A percentile compares a stretch with the other conserved stretches of the same genome.
These are phyloP conservation scores for Leishmania major DNA, from an alignment of 208 protist genomes.

Conservation along the genomic window DNA sequence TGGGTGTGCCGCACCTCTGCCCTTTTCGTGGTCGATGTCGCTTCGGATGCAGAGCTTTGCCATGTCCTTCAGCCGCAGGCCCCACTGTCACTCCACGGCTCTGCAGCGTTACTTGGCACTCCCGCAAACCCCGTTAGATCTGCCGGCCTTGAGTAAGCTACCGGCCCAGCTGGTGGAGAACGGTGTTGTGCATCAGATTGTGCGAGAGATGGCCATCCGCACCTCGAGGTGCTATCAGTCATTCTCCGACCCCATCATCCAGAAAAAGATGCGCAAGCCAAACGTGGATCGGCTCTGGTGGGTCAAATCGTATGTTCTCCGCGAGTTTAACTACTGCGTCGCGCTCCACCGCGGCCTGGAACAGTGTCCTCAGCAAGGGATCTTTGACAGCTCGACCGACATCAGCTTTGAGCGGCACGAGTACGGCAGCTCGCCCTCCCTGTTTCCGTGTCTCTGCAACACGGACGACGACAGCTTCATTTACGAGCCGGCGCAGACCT, in stretches of 20 bases:
- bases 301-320: conserved; percentile 53
- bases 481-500: conserved; percentile 7
- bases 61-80: neutral
- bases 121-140: conserved; percentile 49
- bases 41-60: neutral
- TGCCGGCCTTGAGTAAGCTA: conserved; percentile 39
- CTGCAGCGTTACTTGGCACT: conserved; percentile 52
- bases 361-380: conserved; percentile 20
- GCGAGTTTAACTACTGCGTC: conserved; percentile 82
- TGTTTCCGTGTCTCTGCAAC: conserved; percentile 15
- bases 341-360: conserved; percentile 45
- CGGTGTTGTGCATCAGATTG: conserved; percentile 26
- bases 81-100: conserved; percentile 7
- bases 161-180: conserved; percentile 23
- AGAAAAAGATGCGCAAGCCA: conserved; percentile 39
- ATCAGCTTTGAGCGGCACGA: conserved; percentile 13
- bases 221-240: conserved; percentile 68
- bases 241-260: conserved; percentile 55
- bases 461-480: conserved; percentile 24
- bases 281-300: conserved; percentile 53
- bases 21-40: neutral
- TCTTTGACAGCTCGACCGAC: conserved; percentile 22
- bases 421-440: neutral
- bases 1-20: neutral
- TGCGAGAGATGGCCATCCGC: conserved; percentile 70